phyloP scores from a whole-genome alignment of 352 stramenopile species.

The Pythium myriotylum region DNA sequence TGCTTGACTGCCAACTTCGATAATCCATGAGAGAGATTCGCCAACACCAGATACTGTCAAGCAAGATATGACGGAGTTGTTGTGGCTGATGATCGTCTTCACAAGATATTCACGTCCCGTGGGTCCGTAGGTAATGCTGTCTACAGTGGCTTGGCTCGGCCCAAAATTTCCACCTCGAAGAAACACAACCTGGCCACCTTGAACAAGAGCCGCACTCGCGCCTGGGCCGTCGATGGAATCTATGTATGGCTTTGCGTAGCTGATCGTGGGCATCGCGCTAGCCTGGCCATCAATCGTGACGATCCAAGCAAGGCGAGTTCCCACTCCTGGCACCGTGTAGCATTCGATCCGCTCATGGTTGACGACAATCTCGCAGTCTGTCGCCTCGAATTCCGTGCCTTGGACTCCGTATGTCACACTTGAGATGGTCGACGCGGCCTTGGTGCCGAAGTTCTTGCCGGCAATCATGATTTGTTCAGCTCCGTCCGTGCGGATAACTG shows the following conservation, averaged over 20 bases:
- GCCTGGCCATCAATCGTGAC: conserved; percentile 55
- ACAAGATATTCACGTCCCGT: conserved; percentile 59
- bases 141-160: conserved; percentile 38
- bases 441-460: conserved; percentile 60
- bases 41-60: conserved; percentile 51
- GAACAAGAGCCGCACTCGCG: conserved; percentile 29
- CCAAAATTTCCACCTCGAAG: conserved; percentile 66
- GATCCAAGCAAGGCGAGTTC: conserved; percentile 54
- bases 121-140: conserved; percentile 59
- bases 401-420: conserved; percentile 56
- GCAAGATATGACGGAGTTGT: conserved; percentile 61
- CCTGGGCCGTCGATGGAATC: conserved; percentile 39
- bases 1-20: conserved; percentile 57
- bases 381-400: conserved; percentile 46
- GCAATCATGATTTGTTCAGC: conserved; percentile 54
- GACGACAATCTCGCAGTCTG: conserved; percentile 45
- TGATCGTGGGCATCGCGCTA: conserved; percentile 57
- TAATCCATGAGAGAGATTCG: conserved; percentile 51
- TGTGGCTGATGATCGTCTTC: conserved; percentile 42
- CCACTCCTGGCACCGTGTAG: conserved; percentile 48
- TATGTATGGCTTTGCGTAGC: conserved; percentile 58
- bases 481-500: conserved; percentile 50
- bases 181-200: conserved; percentile 45
- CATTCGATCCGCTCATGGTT: conserved; percentile 57
- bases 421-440: conserved; percentile 34